Percentiles rank a stretch among this genome's conserved stretches.
Conservation (phyloP, 148 eudicot genomes). For the Oxyria digyna region DNA sequence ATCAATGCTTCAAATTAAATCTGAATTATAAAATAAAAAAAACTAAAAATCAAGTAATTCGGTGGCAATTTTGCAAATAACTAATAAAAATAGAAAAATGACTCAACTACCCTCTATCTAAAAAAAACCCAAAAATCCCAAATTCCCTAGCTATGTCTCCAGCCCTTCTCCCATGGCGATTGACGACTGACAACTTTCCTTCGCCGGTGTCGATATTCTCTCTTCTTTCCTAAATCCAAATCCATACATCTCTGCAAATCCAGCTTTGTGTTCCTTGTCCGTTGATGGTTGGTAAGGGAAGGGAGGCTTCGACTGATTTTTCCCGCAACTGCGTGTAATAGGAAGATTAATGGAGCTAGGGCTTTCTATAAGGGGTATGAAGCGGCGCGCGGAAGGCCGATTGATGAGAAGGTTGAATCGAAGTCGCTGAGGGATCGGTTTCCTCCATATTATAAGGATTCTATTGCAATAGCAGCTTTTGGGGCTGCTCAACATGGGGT, state of each 20-base stretch:
- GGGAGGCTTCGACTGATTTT: constrained; percentile 40
- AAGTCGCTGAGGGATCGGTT: constrained; percentile 76
- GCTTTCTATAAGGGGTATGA: constrained; percentile 56
- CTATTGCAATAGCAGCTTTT: constrained; percentile 82
- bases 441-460: constrained; percentile 47
- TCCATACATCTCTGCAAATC: no score
- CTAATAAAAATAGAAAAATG: no score
- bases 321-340: constrained; percentile 49
- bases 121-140: no score
- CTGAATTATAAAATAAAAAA: no score
- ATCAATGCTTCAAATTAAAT: no score
- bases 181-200: no score
- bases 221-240: constrained; percentile 39
- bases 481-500: constrained; percentile 59
- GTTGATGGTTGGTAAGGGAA: constrained; percentile 40
- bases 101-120: no score
- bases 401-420: constrained; percentile 31
- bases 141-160: no score
- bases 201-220: no score
- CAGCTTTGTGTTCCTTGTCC: constrained; percentile 39
- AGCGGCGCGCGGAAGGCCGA: constrained; percentile 22
- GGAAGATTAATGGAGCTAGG: constrained; percentile 68
- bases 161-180: no score
- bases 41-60: no score
- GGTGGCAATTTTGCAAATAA: no score